Percentiles rank a stretch among this genome's conserved stretches.
Conservation (phyloP, 352 stramenopile genomes). For the Paralagenidium karlingii region DNA sequence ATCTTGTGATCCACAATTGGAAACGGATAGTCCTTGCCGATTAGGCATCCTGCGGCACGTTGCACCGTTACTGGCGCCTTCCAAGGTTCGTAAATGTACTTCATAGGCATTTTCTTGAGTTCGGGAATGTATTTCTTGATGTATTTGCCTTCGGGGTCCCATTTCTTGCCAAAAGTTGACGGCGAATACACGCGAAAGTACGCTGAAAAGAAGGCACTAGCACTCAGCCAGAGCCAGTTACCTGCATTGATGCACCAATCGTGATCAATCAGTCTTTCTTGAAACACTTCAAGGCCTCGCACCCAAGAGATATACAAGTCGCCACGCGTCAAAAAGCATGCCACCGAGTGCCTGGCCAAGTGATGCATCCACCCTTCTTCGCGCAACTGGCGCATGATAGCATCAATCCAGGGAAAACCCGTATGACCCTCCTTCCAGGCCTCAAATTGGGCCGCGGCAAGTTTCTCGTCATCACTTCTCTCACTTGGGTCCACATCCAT, state of each 20-base stretch:
- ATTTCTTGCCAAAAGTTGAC: constrained; percentile 93
- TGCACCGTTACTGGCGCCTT: constrained; percentile 87
- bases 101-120: constrained; percentile 84
- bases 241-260: constrained; percentile 96
- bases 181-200: constrained; percentile 97
- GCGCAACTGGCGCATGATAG: constrained; percentile 91
- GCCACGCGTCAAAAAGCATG: constrained; percentile 97
- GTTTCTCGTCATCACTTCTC: constrained; percentile 58
- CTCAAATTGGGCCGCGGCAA: constrained; percentile 66
- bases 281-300: constrained; percentile 83
- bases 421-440: constrained; percentile 93
- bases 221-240: constrained; percentile 97
- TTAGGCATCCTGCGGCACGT: constrained; percentile 64
- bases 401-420: constrained; percentile 97
- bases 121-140: constrained; percentile 89
- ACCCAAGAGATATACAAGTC: constrained; percentile 96
- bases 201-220: constrained; percentile 92
- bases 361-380: constrained; percentile 86
- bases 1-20: constrained; percentile 92
- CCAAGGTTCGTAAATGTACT: constrained; percentile 98
- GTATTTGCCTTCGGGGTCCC: constrained; percentile 85
- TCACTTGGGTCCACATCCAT: constrained; percentile 70
- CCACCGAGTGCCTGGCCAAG: constrained; percentile 89
- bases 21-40: constrained; percentile 90
- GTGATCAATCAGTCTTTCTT: constrained; percentile 91